A percentile compares a stretch with the other conserved stretches of the same genome.
Conservation (phyloP, 1,139 yeast species). For the Debaryomyces coudertii region DNA sequence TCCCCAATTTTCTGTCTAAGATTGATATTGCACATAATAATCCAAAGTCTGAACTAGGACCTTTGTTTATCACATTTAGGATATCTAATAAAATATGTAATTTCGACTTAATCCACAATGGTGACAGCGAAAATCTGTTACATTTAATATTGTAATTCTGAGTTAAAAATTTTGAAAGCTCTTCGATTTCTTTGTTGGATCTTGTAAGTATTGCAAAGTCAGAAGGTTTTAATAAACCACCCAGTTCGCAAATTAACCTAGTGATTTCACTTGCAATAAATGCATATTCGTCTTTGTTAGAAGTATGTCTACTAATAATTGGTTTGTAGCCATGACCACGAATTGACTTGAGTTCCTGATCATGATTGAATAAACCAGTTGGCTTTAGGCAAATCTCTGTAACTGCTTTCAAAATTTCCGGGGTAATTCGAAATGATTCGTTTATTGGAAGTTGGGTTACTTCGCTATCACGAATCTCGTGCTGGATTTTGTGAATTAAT, state of each 20-base stretch:
- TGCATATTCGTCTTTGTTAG: conserved; percentile 38
- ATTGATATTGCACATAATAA: conserved; percentile 31
- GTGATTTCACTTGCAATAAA: conserved; percentile 51
- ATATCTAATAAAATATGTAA: conserved; percentile 55
- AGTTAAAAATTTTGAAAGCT: conserved; percentile 40
- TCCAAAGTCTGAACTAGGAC: conserved; percentile 38
- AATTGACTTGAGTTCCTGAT: conserved; percentile 19
- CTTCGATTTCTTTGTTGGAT: conserved; percentile 56
- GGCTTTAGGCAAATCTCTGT: conserved; percentile 27
- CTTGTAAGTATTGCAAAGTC: conserved; percentile 61
- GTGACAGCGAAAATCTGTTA: conserved; percentile 49
- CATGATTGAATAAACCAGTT: conserved; percentile 12
- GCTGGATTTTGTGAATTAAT: conserved; percentile 27
- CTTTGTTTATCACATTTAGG: conserved; percentile 41
- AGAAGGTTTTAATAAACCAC: conserved; percentile 46
- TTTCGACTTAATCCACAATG: conserved; percentile 56
- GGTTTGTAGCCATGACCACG: conserved; percentile 35
- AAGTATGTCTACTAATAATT: conserved; percentile 27
- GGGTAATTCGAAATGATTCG: conserved; percentile 63
- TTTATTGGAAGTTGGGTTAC: conserved; percentile 36
- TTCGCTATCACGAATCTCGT: conserved; percentile 28
- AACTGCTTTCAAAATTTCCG: conserved; percentile 54
- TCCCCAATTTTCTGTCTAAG: conserved; percentile 32
- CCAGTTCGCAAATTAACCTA: conserved; percentile 46
- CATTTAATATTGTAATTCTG: conserved; percentile 45